These are phyloP conservation scores for Chrysochromulina tobinii DNA, from an alignment of 78 protist species.

Conservation along the genomic window DNA sequence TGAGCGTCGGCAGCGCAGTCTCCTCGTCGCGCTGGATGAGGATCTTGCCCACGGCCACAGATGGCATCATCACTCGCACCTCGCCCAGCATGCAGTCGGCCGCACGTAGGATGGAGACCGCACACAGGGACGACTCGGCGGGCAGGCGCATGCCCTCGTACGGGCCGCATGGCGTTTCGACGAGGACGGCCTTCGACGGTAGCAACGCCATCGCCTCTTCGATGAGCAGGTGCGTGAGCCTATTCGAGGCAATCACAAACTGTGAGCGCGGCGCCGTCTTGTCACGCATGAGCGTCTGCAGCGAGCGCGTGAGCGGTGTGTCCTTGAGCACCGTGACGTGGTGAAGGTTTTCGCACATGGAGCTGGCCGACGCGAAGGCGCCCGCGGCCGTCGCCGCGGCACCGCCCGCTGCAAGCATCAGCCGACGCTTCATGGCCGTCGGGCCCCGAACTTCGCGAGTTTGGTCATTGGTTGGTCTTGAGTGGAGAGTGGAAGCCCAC, in stretches of 20 bases:
- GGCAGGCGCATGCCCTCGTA: not conserved
- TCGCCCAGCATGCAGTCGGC: constrained; percentile 27
- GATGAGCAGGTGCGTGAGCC: not conserved
- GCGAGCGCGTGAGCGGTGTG: not conserved
- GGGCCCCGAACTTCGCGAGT: too few relatives aligned
- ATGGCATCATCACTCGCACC: not conserved
- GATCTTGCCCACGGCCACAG: constrained; percentile 18
- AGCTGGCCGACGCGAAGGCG: too few relatives aligned
- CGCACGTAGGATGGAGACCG: constrained; percentile 36
- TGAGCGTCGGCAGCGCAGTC: constrained; percentile 28
- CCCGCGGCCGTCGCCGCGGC: too few relatives aligned
- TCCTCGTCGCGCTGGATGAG: constrained; percentile 46
- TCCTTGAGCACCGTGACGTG: not conserved
- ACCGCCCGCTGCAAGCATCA: too few relatives aligned
- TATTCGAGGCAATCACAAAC: not conserved
- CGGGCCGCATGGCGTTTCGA: not conserved
- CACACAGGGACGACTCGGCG: not conserved
- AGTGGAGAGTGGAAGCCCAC: too few relatives aligned
- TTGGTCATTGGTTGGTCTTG: too few relatives aligned
- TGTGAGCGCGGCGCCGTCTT: not conserved
- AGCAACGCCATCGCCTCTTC: constrained; percentile 1
- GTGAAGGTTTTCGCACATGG: too few relatives aligned
- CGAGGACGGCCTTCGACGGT: not conserved
- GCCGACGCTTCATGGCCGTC: too few relatives aligned
- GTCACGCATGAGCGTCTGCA: not conserved